Evolutionary conservation across 139 green algal genomes (phyloP), one percentile per base, ranked within the genome.

Genomic region (Volvox africanus): DNA sequence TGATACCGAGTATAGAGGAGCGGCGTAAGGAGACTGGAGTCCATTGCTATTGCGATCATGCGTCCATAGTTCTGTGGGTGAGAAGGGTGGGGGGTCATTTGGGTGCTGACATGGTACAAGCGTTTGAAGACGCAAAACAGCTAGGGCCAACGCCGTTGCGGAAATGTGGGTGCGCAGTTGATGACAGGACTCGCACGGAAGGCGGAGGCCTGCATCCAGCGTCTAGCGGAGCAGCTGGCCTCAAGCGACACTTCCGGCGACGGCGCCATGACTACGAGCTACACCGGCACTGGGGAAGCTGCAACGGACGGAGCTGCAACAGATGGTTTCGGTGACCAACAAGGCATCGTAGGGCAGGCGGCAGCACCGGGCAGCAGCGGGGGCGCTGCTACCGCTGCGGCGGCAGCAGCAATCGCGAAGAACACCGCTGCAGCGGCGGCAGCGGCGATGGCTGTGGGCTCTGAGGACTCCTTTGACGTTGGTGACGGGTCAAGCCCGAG

Each of bases 111-210:
- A 55, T 55, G 44, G 44, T 55, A 9, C 44, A 55, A 55, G 9
- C 44, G 44, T 55, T 55, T 9, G 9, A 14, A 9, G 44, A 55
- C 44, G 44, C 44, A 55, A n/a, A n/a, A 55, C 44, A 55, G 44
- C 44, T 9, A 55, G 5, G 44, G 44, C 44, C 44, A 55, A 55
- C 44, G 9, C 44, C 44, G 9, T 55, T 55, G 44, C 9, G 44
- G 44, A 55, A 5, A 55, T 55, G 44, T 55, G 44, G 44, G 44
- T 55, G 44, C 44, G 44, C 93, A 96, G 94, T 61, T 95, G 61
- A 94, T 94, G 86, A 95, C 91, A 19, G 88, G 93, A 62, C 87
- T 96, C 24, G 92, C 96, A 28, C 91, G 89, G 62, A 92, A 95
- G 80, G 94, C 94, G 0, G 95, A 96, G 80, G 76, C 83, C 3